Percentiles rank a stretch among this genome's conserved stretches.
Conservation (phyloP, 2,329 filamentous ascomycete species). For the Sphaceloma murrayae region DNA sequence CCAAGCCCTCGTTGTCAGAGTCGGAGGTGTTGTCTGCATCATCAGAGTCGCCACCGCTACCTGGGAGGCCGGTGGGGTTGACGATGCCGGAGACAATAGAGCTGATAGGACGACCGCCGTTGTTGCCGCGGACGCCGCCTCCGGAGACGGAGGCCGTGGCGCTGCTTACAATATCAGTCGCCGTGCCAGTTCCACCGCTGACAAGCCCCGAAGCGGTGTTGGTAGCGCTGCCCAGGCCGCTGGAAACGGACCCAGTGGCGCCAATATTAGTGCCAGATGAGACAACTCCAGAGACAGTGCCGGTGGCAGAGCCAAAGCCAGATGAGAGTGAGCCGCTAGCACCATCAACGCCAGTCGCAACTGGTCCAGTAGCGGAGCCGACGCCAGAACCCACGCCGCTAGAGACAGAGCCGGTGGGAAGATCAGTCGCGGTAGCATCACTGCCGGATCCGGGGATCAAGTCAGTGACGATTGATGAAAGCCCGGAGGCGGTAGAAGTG, state of each 20-base stretch:
- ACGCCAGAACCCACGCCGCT: neutral
- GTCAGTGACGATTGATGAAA: conserved; percentile 5
- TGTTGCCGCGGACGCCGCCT: conserved; percentile 6
- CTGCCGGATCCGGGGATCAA: neutral
- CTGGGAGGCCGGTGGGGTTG: neutral
- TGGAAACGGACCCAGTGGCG: neutral
- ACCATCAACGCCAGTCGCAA: neutral
- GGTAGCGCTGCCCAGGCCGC: neutral
- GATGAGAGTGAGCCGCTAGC: neutral
- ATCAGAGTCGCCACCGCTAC: neutral
- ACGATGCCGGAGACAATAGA: neutral
- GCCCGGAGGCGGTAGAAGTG: neutral
- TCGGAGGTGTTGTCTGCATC: neutral
- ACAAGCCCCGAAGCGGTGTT: neutral
- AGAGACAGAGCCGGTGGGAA: conserved; percentile 1
- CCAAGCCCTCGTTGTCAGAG: neutral
- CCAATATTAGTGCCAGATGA: neutral
- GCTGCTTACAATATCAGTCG: neutral
- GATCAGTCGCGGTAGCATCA: neutral
- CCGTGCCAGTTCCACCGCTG: neutral
- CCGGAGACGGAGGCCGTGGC: conserved; percentile 1
- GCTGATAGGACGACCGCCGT: neutral
- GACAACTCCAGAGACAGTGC: neutral
- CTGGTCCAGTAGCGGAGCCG: neutral
- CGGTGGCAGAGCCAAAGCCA: neutral